phyloP scores from a whole-genome alignment of 164 flowering plant species.

The Tetrastigma voinierianum region DNA sequence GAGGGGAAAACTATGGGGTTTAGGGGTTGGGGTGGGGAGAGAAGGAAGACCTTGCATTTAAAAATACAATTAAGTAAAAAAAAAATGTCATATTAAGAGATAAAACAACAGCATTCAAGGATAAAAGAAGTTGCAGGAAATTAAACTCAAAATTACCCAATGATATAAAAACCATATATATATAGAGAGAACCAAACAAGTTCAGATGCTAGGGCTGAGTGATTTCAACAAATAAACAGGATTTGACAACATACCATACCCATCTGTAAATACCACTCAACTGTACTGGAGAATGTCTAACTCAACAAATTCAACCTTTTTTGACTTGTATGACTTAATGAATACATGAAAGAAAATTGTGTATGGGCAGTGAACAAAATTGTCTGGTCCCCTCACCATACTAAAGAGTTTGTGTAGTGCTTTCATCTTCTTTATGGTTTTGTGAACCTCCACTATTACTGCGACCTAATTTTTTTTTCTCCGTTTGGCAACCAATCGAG shows the following conservation, averaged over 20 bases:
- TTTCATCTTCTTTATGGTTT: not conserved
- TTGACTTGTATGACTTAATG: not conserved
- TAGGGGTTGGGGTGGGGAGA: too few species aligned
- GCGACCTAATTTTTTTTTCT: slow-evolving; percentile 19
- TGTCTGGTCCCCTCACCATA: not conserved
- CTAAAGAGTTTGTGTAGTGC: not conserved
- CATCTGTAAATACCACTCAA: not conserved
- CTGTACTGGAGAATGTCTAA: not conserved
- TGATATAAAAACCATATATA: not conserved
- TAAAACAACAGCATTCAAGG: not conserved
- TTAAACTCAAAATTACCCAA: not conserved
- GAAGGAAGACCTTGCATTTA: not conserved
- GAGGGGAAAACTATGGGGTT: too few species aligned
- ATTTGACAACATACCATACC: not conserved
- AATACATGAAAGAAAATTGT: slow-evolving; percentile 2
- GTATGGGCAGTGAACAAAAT: not conserved
- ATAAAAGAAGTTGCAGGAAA: not conserved
- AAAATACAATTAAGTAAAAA: not conserved
- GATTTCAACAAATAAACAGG: slow-evolving; percentile 1
- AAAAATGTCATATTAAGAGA: too few species aligned
- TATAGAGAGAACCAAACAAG: not conserved
- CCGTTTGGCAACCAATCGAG: slow-evolving; percentile 37
- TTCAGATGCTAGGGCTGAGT: not conserved
- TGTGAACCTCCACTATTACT: slow-evolving; percentile 5
- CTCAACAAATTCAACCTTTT: not conserved